phyloP scores from a whole-genome alignment of 768 basidiomycete genomes.

The Ramaria rubella region DNA sequence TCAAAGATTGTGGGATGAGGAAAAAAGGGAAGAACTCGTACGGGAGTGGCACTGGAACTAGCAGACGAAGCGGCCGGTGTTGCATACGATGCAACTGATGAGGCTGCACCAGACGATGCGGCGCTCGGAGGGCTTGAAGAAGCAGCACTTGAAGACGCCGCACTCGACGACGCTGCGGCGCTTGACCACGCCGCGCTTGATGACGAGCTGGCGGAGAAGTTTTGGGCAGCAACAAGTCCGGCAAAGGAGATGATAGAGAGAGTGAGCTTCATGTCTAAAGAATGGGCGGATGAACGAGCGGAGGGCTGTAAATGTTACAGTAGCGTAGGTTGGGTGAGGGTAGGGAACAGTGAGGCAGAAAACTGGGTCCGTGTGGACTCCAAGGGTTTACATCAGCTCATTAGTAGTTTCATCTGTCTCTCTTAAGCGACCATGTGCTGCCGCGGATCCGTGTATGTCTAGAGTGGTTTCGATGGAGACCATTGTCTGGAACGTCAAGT shows the following conservation, averaged over 20 bases:
- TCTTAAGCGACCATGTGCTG: no score
- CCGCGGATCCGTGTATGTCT: no score
- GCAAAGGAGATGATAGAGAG: neutral
- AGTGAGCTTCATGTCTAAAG: conserved; percentile 1
- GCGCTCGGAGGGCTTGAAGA: neutral
- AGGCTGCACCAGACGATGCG: neutral
- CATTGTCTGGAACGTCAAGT: no score
- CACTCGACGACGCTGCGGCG: neutral
- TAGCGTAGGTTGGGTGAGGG: neutral
- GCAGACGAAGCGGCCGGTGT: neutral
- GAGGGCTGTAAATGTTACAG: neutral
- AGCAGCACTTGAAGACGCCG: neutral
- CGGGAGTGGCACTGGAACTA: conserved; percentile 32
- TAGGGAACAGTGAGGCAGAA: no score
- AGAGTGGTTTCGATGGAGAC: no score
- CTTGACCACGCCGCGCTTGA: neutral
- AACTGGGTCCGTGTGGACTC: no score
- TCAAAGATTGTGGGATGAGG: neutral
- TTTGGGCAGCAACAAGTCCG: neutral
- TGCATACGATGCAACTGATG: neutral
- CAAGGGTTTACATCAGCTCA: no score
- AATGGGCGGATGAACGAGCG: neutral
- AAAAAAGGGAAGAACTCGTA: neutral
- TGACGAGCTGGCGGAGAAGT: neutral
- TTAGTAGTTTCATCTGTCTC: no score